Evolutionary conservation across 768 basidiomycete species (phyloP).

Genomic region (Lactarius sp.): DNA sequence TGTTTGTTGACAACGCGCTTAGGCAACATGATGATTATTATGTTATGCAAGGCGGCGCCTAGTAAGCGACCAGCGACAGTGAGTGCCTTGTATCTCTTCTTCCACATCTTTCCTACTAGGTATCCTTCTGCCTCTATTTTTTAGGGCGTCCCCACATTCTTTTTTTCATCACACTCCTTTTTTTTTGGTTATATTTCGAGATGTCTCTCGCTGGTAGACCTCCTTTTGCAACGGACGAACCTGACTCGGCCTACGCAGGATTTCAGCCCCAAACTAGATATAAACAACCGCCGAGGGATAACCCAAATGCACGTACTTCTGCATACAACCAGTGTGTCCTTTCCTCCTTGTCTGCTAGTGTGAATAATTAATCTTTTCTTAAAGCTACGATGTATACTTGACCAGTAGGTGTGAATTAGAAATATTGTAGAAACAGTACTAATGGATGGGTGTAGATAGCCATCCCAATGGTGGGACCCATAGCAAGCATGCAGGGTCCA

Average conservation of each 20-base stretch:
- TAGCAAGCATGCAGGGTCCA: slow-evolving; percentile 23
- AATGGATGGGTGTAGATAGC: slow-evolving; percentile 42
- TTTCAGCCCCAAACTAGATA: slow-evolving; percentile 41
- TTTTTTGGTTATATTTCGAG: background rate
- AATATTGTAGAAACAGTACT: slow-evolving; percentile 49
- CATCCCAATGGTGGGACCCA: slow-evolving; percentile 43
- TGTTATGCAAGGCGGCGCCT: too few species aligned
- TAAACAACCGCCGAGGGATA: slow-evolving; percentile 35
- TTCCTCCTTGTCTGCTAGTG: slow-evolving; percentile 8
- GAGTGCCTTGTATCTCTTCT: background rate
- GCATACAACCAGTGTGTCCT: slow-evolving; percentile 63
- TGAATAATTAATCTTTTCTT: slow-evolving; percentile 12
- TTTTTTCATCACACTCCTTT: slow-evolving; percentile 10
- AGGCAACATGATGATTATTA: too few species aligned
- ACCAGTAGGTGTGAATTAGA: slow-evolving; percentile 43
- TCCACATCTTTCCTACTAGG: background rate
- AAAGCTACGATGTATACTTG: slow-evolving; percentile 63
- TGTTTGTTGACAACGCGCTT: too few species aligned
- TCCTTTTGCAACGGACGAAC: slow-evolving; percentile 65
- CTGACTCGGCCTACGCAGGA: slow-evolving; percentile 54
- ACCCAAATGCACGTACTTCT: slow-evolving; percentile 54
- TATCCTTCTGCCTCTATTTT: background rate
- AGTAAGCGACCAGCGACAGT: too few species aligned
- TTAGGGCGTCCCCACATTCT: slow-evolving; percentile 17
- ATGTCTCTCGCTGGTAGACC: slow-evolving; percentile 54